Evolutionary conservation across 345 rosid species (phyloP), one percentile per base, ranked within the genome.

Genomic region (Chamaenerion angustifolium): DNA sequence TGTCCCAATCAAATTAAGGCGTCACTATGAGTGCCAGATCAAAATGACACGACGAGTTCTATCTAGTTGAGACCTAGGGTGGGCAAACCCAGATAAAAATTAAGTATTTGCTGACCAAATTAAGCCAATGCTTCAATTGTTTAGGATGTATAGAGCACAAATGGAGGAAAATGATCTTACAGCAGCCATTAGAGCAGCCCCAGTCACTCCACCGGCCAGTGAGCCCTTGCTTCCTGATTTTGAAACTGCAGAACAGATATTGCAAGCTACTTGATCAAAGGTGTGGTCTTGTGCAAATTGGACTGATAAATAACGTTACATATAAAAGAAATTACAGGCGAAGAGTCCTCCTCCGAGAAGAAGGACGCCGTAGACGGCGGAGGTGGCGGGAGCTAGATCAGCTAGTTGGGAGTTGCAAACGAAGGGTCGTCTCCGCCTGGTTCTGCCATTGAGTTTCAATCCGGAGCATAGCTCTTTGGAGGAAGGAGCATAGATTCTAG

Each of bases 191-290:
- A 84, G 79, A 63, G 81, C 68, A 16, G 81, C 83, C 14, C 95
- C 86, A 4, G 84, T 73, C 52, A 82, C 66, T 50, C 97, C 92
- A 0, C 95, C 95, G 41, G 72, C 73, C 17, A 84, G 81, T 12
- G 97, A 88, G 8, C 88, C 86, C 25, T 82, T 82, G 63, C 95
- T 84, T 57, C 80, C 81, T 13, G 95, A 88, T 64, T 55, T 78
- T 23, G 53, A 46, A 65, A 65, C 95, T 81, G 68, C 56, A 37
- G 15, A 14, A 48, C n/a, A 31, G 8, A 17, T 5, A 25, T 14
- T 19, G 21, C 35, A 48, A 19, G 31, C 27, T 25, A 48, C 35
- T 8, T 14, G 4, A 9, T 13, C 4, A 45, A 45, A 1, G 18
- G 18, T n/a, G 10, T 45, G 18, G 18, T 14, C 13, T 19, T 48